These are phyloP conservation scores for Geoglossum cookeanum DNA, from an alignment of 2,329 filamentous ascomycete genomes.

Conservation along the genomic window DNA sequence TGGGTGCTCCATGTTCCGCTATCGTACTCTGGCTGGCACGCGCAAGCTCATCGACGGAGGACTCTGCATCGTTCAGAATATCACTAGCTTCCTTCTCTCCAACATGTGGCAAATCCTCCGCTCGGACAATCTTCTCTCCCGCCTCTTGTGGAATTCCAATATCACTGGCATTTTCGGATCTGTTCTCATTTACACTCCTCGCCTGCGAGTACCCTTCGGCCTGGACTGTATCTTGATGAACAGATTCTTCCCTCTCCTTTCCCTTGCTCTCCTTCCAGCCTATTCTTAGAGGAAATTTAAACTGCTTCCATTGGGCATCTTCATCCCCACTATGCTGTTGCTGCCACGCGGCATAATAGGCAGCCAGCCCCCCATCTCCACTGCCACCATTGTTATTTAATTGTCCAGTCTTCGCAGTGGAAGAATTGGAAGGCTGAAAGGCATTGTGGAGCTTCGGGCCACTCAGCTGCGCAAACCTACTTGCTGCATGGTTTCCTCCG, in stretches of 20 bases:
- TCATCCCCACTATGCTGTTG: conserved; percentile 39
- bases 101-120: neutral
- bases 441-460: conserved; percentile 45
- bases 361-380: conserved; percentile 53
- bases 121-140: conserved; percentile 18
- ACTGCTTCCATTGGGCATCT: conserved; percentile 78
- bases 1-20: conserved; percentile 15
- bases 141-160: conserved; percentile 42
- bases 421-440: conserved; percentile 43
- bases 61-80: neutral
- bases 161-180: conserved; percentile 32
- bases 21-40: conserved; percentile 18
- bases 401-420: conserved; percentile 34
- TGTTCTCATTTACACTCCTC: conserved; percentile 19
- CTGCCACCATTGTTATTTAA: conserved; percentile 22
- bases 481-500: conserved; percentile 26
- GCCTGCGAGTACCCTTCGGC: conserved; percentile 12
- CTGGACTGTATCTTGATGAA: conserved; percentile 4
- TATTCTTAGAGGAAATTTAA: conserved; percentile 71
- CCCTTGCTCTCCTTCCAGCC: conserved; percentile 53
- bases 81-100: neutral
- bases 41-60: neutral
- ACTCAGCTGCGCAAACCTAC: conserved; percentile 24
- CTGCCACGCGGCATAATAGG: conserved; percentile 82
- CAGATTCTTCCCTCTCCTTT: conserved; percentile 23